A percentile compares a stretch with the other conserved stretches of the same genome.
Evolutionary conservation across 441 rosid species (phyloP).

Genomic region (Adansonia rubrostipa): DNA sequence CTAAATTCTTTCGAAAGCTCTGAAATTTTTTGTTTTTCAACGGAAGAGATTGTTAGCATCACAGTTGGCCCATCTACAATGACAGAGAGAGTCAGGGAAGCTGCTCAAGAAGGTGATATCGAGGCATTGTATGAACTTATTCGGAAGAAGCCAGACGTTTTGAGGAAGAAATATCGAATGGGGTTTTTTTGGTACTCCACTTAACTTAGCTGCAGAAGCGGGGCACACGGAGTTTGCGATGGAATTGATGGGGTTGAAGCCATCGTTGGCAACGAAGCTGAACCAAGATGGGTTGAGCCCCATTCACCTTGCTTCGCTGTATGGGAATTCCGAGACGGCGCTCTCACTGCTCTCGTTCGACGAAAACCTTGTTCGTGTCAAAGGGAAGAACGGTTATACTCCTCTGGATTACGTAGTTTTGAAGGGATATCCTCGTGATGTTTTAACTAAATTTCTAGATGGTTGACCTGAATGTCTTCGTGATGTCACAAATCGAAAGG

Average conservation of each 20-base stretch:
- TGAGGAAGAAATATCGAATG: not conserved
- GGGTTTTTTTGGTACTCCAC: conserved; percentile 10
- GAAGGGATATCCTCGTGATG: not conserved
- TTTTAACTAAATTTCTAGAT: not conserved
- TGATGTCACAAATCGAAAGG: not conserved
- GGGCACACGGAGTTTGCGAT: not conserved
- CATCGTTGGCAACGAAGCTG: conserved; percentile 1
- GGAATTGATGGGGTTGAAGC: conserved; percentile 15
- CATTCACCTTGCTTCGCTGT: conserved; percentile 6
- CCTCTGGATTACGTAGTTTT: not conserved
- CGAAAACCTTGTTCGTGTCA: not conserved
- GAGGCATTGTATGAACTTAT: conserved; percentile 3
- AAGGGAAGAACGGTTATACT: conserved; percentile 21
- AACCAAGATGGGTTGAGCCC: conserved; percentile 12
- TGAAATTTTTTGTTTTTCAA: not conserved
- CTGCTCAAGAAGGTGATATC: not conserved
- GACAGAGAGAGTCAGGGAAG: not conserved
- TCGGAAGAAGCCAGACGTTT: not conserved
- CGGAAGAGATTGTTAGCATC: not conserved
- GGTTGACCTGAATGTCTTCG: not conserved
- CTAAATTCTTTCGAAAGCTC: not conserved
- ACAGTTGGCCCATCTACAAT: not conserved
- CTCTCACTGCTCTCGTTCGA: not conserved
- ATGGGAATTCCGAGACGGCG: not conserved
- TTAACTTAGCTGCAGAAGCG: not conserved